phyloP scores from a whole-genome alignment of 2,329 filamentous ascomycete species.

The Aspergillus novoparasiticus region DNA sequence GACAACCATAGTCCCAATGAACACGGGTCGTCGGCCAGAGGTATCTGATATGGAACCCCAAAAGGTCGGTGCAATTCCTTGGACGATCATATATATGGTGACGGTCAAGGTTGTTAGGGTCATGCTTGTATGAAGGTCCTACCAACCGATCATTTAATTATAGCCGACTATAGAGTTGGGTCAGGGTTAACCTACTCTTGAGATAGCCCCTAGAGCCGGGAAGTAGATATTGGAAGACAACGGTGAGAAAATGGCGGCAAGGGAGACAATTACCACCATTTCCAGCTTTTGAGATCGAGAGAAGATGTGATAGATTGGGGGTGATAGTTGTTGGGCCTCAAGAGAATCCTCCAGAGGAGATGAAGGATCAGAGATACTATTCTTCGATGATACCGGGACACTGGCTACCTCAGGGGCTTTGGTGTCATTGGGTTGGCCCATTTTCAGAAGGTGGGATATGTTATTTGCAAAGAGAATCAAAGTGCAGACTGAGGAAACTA shows the following conservation, averaged over 20 bases:
- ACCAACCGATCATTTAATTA: not conserved
- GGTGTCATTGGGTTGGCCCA: not conserved
- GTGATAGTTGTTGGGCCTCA: not conserved
- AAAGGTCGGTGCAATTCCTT: constrained; percentile 53
- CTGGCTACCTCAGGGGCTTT: not conserved
- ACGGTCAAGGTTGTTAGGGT: constrained; percentile 37
- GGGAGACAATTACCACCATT: not conserved
- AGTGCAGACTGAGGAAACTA: not conserved
- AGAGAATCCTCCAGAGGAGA: not conserved
- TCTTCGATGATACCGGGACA: not conserved
- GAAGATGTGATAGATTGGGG: not conserved
- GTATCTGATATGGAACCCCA: constrained; percentile 54
- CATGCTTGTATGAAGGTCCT: constrained; percentile 30
- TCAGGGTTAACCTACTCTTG: constrained; percentile 4
- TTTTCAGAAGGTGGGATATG: not conserved
- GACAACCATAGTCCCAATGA: constrained; percentile 49
- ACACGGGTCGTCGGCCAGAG: constrained; percentile 49
- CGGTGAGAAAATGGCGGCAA: constrained; percentile 36
- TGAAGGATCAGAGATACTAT: not conserved
- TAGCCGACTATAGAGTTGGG: not conserved
- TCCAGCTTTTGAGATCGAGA: not conserved
- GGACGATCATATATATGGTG: constrained; percentile 52
- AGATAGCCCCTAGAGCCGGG: constrained; percentile 39
- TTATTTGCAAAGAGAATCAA: not conserved
- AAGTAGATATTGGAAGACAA: constrained; percentile 52